A percentile compares a stretch with the other conserved stretches of the same genome.
Evolutionary conservation across 805 yeast species (phyloP).

Genomic region (Yarrowia sp.): DNA sequence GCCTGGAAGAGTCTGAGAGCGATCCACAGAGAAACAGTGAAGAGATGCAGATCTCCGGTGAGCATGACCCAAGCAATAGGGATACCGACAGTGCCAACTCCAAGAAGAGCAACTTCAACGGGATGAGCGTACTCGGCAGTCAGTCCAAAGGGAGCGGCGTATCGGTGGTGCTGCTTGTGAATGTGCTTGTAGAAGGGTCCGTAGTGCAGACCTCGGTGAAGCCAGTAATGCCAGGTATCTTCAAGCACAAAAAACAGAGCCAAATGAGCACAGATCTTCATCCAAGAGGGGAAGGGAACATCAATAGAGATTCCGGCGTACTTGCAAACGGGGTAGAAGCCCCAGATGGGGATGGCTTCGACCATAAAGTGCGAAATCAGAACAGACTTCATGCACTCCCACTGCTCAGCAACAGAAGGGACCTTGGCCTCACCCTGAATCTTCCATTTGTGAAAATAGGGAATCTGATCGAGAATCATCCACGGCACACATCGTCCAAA

Average conservation of each 20-base stretch:
- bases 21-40: constrained; percentile 89
- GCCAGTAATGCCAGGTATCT: constrained; percentile 97
- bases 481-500: constrained; percentile 93
- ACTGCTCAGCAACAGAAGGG: constrained; percentile 79
- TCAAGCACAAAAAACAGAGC: constrained; percentile 78
- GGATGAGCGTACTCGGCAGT: constrained; percentile 99
- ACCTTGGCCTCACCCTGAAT: constrained; percentile 76
- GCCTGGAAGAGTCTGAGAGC: constrained; percentile 89
- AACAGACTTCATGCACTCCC: constrained; percentile 88
- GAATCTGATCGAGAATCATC: constrained; percentile 81
- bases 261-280: constrained; percentile 62
- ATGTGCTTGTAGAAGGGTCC: constrained; percentile 87
- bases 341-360: constrained; percentile 96
- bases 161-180: constrained; percentile 96
- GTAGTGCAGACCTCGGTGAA: constrained; percentile 85
- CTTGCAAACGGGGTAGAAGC: constrained; percentile 90
- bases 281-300: constrained; percentile 80
- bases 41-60: constrained; percentile 75
- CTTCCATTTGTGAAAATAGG: constrained; percentile 81
- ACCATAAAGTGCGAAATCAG: constrained; percentile 83
- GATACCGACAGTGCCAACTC: constrained; percentile 94
- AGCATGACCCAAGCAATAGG: constrained; percentile 81
- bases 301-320: constrained; percentile 69
- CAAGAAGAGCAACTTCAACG: constrained; percentile 82
- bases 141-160: constrained; percentile 96